Base-by-base conservation (phyloP, 2,329 filamentous ascomycete species). In the Aspergillus intermedius region DNA sequence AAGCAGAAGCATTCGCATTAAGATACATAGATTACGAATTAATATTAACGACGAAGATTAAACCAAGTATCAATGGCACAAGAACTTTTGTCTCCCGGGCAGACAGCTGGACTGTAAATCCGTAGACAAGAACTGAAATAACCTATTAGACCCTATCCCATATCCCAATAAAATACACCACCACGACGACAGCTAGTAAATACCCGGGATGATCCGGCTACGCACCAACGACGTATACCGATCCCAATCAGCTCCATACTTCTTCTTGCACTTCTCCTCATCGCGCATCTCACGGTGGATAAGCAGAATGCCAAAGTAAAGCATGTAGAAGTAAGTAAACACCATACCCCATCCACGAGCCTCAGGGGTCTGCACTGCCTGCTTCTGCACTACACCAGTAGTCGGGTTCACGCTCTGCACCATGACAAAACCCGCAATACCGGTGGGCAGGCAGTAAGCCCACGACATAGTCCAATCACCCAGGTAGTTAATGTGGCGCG, bases 401-500 rank as follows among this genome's bases (percentile, higher is more conserved):
- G 70, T 59, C 5, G 69, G 68, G 22, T 73, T 68, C 28, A 74
- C 69, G 9, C 64, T 68, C 44, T 77, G 74, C 41, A 77, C 70
- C 45, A 95, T 83, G 37, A 84, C 74, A 66, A 91, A 95, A 10
- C 91, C 91, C 0, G 90, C 86, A 51, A 94, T 67, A 1, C 88
- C 87, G 0, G 91, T 95, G 1, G 91, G 91, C 40, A 96, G 76
- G 56, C 83, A 88, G 71, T 93, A 96, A 0, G 89, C 83, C 88
- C 89, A 96, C 7, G 86, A 82, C 81, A 95, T 91, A 56, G 93
- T 77, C 91, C 91, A 96, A 73, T 97, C 91, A 46, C 91, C 91
- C 1, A 95, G 72, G 71, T 97, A 96, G 74, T 96, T 97, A 77
- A 96, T 91, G 71, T 97, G 91, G 39, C 91, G 82, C 0, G 91